A percentile compares a stretch with the other conserved stretches of the same genome.
Evolutionary conservation across 1,139 yeast species (phyloP).

Genomic region (Wickerhamiella infanticola): DNA sequence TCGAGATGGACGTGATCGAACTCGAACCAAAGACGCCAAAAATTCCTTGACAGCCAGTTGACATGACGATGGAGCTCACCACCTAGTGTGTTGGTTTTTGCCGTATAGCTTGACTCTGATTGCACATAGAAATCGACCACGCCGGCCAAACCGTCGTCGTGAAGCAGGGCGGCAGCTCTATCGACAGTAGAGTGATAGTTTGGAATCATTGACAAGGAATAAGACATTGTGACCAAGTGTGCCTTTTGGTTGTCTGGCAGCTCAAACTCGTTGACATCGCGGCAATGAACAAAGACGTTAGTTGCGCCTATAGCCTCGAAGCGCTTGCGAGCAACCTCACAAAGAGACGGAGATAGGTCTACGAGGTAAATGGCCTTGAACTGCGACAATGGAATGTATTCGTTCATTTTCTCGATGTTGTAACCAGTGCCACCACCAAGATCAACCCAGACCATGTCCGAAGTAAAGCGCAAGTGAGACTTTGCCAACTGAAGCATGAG

Average conservation of each 20-base stretch:
- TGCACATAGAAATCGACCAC: conserved; percentile 75
- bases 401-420: conserved; percentile 63
- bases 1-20: conserved; percentile 69
- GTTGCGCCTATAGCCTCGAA: conserved; percentile 40
- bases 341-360: conserved; percentile 62
- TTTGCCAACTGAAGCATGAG: conserved; percentile 46
- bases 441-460: conserved; percentile 55
- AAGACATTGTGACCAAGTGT: conserved; percentile 61
- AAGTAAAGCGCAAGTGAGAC: conserved; percentile 31
- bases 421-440: conserved; percentile 74
- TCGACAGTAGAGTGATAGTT: conserved; percentile 69
- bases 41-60: conserved; percentile 62
- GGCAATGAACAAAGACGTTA: conserved; percentile 54
- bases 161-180: conserved; percentile 40
- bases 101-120: conserved; percentile 42
- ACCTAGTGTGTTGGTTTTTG: conserved; percentile 39
- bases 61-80: conserved; percentile 56
- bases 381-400: conserved; percentile 33
- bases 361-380: conserved; percentile 57
- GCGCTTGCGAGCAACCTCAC: conserved; percentile 52
- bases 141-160: conserved; percentile 44
- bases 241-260: conserved; percentile 31
- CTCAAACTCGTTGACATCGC: conserved; percentile 59
- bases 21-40: conserved; percentile 83
- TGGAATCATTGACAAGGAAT: conserved; percentile 76